Evolutionary conservation across 345 rosid species (phyloP).

Genomic region (Microcos paniculata): DNA sequence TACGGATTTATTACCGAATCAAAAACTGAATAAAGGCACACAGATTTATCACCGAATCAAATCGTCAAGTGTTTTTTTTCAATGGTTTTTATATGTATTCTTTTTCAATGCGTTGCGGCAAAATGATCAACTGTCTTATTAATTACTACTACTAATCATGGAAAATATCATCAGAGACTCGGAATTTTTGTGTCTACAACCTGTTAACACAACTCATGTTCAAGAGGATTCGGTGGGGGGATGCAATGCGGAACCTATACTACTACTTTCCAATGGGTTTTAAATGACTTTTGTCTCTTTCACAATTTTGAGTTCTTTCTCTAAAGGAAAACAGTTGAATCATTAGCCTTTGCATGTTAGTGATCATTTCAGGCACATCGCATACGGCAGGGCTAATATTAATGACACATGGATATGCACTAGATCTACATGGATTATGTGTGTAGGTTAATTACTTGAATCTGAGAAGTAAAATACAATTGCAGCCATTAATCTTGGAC

Average conservation of each 20-base stretch:
- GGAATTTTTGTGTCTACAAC: not conserved
- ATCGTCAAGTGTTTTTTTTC: too few relatives aligned
- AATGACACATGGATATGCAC: not conserved
- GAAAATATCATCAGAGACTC: too few relatives aligned
- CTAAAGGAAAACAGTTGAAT: not conserved
- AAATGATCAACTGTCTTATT: too few relatives aligned
- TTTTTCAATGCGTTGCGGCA: too few relatives aligned
- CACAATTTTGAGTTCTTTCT: not conserved
- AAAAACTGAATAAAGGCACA: too few relatives aligned
- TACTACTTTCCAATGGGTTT: not conserved
- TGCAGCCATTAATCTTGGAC: not conserved
- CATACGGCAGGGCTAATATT: not conserved
- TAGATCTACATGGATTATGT: not conserved
- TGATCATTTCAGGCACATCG: not conserved
- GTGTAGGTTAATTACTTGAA: not conserved
- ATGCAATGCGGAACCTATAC: not conserved
- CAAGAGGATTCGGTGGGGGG: constrained; percentile 8
- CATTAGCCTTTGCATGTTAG: not conserved
- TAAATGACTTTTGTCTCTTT: not conserved
- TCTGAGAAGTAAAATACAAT: not conserved
- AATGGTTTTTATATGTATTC: too few relatives aligned
- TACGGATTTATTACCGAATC: too few relatives aligned
- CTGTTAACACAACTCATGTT: not conserved
- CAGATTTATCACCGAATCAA: too few relatives aligned
- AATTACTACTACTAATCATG: too few relatives aligned